A percentile compares a stretch with the other conserved stretches of the same genome.
Conservation (phyloP, 139 green algal species). For the Diplosphaera chodatii region DNA sequence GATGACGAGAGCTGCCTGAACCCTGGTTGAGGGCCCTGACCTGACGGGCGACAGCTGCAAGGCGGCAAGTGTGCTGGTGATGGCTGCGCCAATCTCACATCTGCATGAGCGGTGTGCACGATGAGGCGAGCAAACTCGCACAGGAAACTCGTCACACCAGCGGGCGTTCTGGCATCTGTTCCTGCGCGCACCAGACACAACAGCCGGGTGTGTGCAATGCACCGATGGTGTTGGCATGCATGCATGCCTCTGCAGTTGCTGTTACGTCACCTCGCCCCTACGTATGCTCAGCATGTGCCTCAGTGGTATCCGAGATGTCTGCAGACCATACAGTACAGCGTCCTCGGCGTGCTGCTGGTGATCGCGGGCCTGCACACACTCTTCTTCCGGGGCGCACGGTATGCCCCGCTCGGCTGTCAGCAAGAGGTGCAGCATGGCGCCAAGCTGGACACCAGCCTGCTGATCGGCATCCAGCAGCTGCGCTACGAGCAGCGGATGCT, state of each 20-base stretch:
- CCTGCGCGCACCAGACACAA: not conserved
- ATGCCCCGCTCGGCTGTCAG: not conserved
- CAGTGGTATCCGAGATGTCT: no score
- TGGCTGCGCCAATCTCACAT: no score
- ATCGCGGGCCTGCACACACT: not conserved
- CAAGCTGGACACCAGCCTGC: not conserved
- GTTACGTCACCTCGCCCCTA: no score
- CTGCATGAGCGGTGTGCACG: not conserved
- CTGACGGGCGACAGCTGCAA: no score
- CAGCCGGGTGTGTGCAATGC: not conserved
- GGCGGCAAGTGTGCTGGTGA: no score
- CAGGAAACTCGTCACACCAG: not conserved
- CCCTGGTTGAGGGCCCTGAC: no score
- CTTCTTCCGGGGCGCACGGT: not conserved
- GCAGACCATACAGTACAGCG: not conserved
- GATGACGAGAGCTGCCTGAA: no score
- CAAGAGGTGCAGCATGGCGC: not conserved
- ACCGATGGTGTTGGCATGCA: no score
- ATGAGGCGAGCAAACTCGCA: not conserved
- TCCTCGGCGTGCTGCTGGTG: not conserved
- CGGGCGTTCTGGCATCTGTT: not conserved
- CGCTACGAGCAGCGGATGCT: not conserved
- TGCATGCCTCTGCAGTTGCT: no score
- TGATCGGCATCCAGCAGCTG: conserved; percentile 1
- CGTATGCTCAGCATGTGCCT: no score